phyloP scores from a whole-genome alignment of 805 yeast species.

The Candida wancherniae region DNA sequence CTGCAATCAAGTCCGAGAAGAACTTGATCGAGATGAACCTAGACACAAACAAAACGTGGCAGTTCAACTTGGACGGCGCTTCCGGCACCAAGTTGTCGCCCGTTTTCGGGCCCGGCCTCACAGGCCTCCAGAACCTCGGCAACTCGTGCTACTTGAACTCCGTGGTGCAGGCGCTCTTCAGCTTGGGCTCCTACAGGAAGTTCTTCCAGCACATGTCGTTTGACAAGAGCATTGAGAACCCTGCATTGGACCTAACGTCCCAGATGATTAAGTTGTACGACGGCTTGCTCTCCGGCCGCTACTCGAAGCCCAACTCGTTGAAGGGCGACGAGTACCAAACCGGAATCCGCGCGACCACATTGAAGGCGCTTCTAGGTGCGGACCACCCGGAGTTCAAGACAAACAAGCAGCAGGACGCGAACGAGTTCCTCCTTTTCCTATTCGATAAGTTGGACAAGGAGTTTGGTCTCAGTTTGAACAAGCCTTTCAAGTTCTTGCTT shows the following conservation, averaged over 20 bases:
- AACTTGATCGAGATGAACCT: conserved; percentile 82
- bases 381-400: conserved; percentile 80
- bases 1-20: conserved; percentile 72
- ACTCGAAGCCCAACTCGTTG: conserved; percentile 51
- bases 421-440: conserved; percentile 75
- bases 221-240: conserved; percentile 35
- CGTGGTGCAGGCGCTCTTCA: conserved; percentile 66
- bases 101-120: conserved; percentile 68
- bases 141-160: conserved; percentile 90
- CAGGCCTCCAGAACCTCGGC: conserved; percentile 87
- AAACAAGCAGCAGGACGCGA: conserved; percentile 91
- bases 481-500: conserved; percentile 57
- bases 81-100: conserved; percentile 62
- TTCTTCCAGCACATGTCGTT: conserved; percentile 34
- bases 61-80: conserved; percentile 72
- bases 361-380: conserved; percentile 73
- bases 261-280: conserved; percentile 78
- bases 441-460: conserved; percentile 55
- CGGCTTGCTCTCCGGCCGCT: conserved; percentile 72
- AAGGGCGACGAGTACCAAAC: conserved; percentile 53
- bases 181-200: conserved; percentile 34
- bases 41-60: conserved; percentile 92
- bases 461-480: conserved; percentile 43
- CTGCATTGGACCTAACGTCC: conserved; percentile 61
- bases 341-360: conserved; percentile 73